A percentile compares a stretch with the other conserved stretches of the same genome.
Evolutionary conservation across 2,329 filamentous ascomycete genomes (phyloP).

Genomic region (Fusarium sp.): DNA sequence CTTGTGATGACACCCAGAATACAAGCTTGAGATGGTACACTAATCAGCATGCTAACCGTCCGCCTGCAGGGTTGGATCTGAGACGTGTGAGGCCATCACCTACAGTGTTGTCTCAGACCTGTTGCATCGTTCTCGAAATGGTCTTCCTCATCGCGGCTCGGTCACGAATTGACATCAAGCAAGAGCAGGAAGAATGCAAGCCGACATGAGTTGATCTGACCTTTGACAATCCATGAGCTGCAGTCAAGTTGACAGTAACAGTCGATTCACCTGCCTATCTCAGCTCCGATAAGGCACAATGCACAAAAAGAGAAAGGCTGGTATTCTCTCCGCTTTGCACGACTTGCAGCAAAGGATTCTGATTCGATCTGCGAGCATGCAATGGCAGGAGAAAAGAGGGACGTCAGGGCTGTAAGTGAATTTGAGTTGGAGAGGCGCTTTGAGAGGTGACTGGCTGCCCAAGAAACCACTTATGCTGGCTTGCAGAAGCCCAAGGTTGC

Average conservation of each 20-base stretch:
- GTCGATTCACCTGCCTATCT: constrained; percentile 34
- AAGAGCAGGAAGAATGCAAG: constrained; percentile 6
- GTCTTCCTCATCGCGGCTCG: not conserved
- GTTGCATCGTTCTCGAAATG: not conserved
- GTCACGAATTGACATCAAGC: not conserved
- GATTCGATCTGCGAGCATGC: constrained; percentile 40
- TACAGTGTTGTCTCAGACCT: constrained; percentile 14
- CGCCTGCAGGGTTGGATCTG: constrained; percentile 32
- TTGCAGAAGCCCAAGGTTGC: constrained; percentile 38
- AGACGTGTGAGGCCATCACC: constrained; percentile 35
- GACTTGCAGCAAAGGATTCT: constrained; percentile 38
- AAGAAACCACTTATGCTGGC: constrained; percentile 28
- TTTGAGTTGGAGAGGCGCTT: constrained; percentile 30
- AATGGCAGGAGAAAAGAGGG: constrained; percentile 37
- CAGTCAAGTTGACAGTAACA: constrained; percentile 9
- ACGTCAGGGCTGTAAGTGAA: constrained; percentile 24
- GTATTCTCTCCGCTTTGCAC: constrained; percentile 31
- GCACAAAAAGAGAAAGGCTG: constrained; percentile 8
- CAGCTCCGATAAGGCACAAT: constrained; percentile 19
- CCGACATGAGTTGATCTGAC: not conserved
- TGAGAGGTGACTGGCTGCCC: constrained; percentile 40
- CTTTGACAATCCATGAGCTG: not conserved
- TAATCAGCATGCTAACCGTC: constrained; percentile 29
- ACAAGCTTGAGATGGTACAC: constrained; percentile 6
- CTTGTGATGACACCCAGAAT: constrained; percentile 23